These are phyloP conservation scores for Pascua guehoae DNA, from an alignment of 1,284 basidiomycete species.

Conservation along the genomic window DNA sequence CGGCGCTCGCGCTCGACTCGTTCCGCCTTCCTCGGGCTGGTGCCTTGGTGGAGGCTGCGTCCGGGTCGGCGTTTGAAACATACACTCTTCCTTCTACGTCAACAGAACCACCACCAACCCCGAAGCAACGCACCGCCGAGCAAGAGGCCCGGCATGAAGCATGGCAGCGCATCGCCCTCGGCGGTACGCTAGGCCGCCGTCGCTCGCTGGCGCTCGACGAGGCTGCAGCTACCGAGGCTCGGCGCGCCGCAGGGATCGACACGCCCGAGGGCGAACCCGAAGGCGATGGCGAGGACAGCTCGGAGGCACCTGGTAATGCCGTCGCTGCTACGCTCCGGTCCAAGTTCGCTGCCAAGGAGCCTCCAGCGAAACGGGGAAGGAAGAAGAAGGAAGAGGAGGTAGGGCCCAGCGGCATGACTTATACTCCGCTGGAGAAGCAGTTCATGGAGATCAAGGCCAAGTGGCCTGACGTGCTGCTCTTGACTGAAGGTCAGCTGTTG, in stretches of 20 bases:
- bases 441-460: conserved; percentile 67
- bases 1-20: conserved; percentile 8
- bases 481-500: conserved; percentile 64
- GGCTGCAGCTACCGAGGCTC: conserved; percentile 38
- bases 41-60: neutral
- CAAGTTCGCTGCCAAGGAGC: conserved; percentile 34
- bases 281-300: conserved; percentile 10
- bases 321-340: conserved; percentile 26
- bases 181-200: conserved; percentile 36
- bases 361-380: conserved; percentile 13
- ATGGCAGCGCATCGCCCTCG: conserved; percentile 31
- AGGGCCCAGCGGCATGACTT: conserved; percentile 72
- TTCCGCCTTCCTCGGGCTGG: conserved; percentile 19
- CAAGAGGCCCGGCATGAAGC: conserved; percentile 32
- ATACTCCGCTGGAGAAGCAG: conserved; percentile 80
- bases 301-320: conserved; percentile 16
- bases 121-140: conserved; percentile 22
- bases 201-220: conserved; percentile 46
- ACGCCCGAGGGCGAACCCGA: conserved; percentile 12
- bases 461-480: conserved; percentile 70
- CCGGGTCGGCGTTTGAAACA: conserved; percentile 29
- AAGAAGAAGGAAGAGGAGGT: conserved; percentile 54
- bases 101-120: neutral
- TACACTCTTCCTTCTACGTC: conserved; percentile 9
- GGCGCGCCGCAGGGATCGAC: conserved; percentile 14